Percentiles rank a stretch among this genome's conserved stretches.
These are phyloP conservation scores for Trichaptum fuscoviolaceum DNA, from an alignment of 768 basidiomycete species.

Conservation along the genomic window DNA sequence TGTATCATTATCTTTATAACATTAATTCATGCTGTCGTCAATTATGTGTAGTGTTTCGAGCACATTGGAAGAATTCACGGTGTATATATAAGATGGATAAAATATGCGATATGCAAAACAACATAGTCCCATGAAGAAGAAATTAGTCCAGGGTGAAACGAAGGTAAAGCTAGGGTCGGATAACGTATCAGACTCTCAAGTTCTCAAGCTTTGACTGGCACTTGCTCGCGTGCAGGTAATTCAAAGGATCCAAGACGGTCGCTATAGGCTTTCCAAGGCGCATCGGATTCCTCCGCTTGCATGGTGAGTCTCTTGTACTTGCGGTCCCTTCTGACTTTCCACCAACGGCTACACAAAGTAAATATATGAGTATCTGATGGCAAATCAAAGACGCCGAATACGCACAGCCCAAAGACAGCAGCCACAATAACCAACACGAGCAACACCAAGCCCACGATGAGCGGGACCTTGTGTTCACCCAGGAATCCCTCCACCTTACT, in stretches of 20 bases:
- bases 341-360: neutral
- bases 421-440: slow-evolving; percentile 34
- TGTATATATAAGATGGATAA: neutral
- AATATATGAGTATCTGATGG: neutral
- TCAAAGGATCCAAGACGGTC: slow-evolving; percentile 2
- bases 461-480: slow-evolving; percentile 34
- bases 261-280: slow-evolving; percentile 6
- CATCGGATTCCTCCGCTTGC: slow-evolving; percentile 1
- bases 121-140: neutral
- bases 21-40: neutral
- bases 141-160: neutral
- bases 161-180: neutral
- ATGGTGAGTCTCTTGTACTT: slow-evolving; percentile 3
- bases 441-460: slow-evolving; percentile 46
- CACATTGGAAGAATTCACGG: neutral
- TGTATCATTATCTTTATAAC: neutral
- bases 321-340: neutral
- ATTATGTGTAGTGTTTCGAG: neutral
- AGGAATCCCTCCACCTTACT: slow-evolving; percentile 39
- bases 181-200: neutral
- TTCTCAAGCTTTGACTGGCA: neutral
- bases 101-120: neutral
- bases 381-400: slow-evolving; percentile 4
- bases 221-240: neutral
- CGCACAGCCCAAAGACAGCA: slow-evolving; percentile 31